A percentile compares a stretch with the other conserved stretches of the same genome.
Conservation (phyloP, 306 rosid species). For the Vicia sativa region DNA sequence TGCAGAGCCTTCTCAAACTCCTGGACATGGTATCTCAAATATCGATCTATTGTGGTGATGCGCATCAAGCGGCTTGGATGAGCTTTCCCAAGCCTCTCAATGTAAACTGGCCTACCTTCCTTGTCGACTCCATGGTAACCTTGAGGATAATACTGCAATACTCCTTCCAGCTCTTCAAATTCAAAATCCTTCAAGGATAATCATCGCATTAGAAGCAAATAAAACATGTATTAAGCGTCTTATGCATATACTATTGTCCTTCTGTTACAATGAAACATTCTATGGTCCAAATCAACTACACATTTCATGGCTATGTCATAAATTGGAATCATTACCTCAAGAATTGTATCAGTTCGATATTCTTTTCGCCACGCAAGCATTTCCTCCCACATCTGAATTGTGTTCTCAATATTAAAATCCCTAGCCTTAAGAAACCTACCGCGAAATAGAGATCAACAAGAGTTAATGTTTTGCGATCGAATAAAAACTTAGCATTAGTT, state of each 20-base stretch:
- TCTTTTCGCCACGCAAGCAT: slow-evolving; percentile 96
- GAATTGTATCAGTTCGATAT: slow-evolving; percentile 80
- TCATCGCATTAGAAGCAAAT: slow-evolving; percentile 40
- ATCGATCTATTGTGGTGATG: slow-evolving; percentile 82
- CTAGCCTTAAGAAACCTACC: slow-evolving; percentile 88
- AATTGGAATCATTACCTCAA: slow-evolving; percentile 66
- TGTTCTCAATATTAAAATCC: slow-evolving; percentile 76
- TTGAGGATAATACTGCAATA: slow-evolving; percentile 92
- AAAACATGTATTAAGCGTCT: slow-evolving; percentile 10
- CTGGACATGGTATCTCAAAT: slow-evolving; percentile 90
- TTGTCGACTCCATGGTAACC: slow-evolving; percentile 96
- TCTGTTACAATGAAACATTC: background rate
- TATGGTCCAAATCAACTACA: background rate
- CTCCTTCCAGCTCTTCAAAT: slow-evolving; percentile 90
- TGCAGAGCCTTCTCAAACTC: slow-evolving; percentile 87
- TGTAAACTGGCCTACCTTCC: slow-evolving; percentile 97
- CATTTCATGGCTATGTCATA: slow-evolving; percentile 10
- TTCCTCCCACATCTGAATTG: slow-evolving; percentile 91
- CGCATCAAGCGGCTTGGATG: slow-evolving; percentile 89
- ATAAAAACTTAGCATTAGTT: background rate
- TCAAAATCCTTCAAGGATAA: slow-evolving; percentile 73
- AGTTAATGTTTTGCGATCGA: background rate
- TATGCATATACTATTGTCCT: background rate
- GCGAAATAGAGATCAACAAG: slow-evolving; percentile 15
- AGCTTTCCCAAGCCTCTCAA: slow-evolving; percentile 93